Evolutionary conservation across 495 filamentous ascomycete species (phyloP), one percentile per base, ranked within the genome.

Genomic region (Lichenothelia convexa): DNA sequence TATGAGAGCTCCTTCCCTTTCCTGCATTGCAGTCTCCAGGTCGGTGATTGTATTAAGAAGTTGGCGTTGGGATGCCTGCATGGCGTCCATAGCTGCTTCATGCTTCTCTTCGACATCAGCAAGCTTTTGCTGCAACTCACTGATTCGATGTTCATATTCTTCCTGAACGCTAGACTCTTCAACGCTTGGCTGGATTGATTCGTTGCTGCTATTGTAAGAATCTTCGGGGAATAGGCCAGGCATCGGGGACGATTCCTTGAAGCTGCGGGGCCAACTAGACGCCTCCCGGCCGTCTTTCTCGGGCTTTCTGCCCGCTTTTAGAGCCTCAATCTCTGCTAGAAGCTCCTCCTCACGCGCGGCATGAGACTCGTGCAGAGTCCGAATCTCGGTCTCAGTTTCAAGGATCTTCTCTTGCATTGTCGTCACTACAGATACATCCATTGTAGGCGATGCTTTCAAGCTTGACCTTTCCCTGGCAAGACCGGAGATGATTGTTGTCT

Each of bases 401-500:
- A 85, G 64, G 12, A 95, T 64, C 52, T 94, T 83, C 32, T 87
- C 83, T 34, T 81, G 75, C 58, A 97, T 71, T 11, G 73, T 73
- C 12, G 80, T 72, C n/a, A 95, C 79, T 34, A 93, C 72, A 4
- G 80, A 84, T 57, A 93, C 91, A 47, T 97, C 89, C 54, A 94
- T 78, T 11, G 85, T 80, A 8, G 83, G 80, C 2, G 73, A 72
- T 26, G 66, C 62, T 51, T 84, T 83, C 58, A 93, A 70, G 53
- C 80, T 85, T 2, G 83, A 83, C 46, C 89, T 67, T 53, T 97
- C 89, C 27, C 86, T 72, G 13, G 91, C 91, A 22, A 97, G 68
- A 4, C 89, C 89, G 13, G 84, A 81, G 41, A 97, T 94, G 47
- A 97, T 85, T 17, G 78, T 78, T 58, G 80, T 79, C 67, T 95